These are phyloP conservation scores for Pichia sporocuriosa DNA, from an alignment of 805 yeast genomes.

Conservation along the genomic window DNA sequence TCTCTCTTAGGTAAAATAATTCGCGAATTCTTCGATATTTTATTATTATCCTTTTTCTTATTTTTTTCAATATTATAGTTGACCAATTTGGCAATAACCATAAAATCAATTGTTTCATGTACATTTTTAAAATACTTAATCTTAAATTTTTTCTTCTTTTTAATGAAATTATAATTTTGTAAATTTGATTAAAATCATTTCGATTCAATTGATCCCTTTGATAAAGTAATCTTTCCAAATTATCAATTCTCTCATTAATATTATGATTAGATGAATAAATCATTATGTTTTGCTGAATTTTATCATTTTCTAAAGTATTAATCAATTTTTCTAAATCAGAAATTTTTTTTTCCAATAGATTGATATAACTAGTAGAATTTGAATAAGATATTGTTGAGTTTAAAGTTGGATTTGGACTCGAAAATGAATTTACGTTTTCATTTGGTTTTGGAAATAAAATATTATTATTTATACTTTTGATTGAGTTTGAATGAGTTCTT, in stretches of 20 bases:
- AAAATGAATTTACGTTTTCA: too few relatives aligned
- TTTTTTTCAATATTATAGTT: background rate
- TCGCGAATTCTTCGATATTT: slow-evolving; percentile 1
- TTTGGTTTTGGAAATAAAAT: background rate
- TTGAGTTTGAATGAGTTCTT: too few relatives aligned
- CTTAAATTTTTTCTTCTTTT: slow-evolving; percentile 2
- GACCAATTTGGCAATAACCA: background rate
- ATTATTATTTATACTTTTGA: background rate
- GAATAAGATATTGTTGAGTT: background rate
- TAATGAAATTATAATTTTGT: background rate
- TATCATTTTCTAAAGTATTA: slow-evolving; percentile 8
- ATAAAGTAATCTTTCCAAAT: slow-evolving; percentile 7
- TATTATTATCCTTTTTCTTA: background rate
- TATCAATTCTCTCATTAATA: slow-evolving; percentile 10
- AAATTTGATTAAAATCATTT: background rate
- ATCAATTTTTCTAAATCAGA: slow-evolving; percentile 4
- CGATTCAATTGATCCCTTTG: slow-evolving; percentile 1
- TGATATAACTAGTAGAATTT: background rate
- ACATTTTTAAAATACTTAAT: slow-evolving; percentile 1
- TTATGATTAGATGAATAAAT: slow-evolving; percentile 11
- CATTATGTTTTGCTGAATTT: slow-evolving; percentile 11
- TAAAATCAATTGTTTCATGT: background rate
- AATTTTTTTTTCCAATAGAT: slow-evolving; percentile 2
- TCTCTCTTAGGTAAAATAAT: too few relatives aligned
- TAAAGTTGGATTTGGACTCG: background rate